Conservation (phyloP, 305 asterid genomes). For the Fraxinus paxiana region DNA sequence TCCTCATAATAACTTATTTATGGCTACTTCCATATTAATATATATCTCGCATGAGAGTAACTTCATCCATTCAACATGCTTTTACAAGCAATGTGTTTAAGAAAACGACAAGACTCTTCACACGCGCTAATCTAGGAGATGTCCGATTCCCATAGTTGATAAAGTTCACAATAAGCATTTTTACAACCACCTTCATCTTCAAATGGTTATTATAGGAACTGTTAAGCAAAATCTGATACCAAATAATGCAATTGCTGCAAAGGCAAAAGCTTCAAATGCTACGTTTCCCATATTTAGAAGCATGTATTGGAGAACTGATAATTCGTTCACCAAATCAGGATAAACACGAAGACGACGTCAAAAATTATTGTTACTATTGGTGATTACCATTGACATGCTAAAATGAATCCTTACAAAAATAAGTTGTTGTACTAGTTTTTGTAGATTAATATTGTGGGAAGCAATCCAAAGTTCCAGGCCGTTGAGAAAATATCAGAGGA, state of each 20-base stretch:
- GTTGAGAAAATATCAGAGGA: not conserved
- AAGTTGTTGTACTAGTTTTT: not conserved
- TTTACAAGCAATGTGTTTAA: not conserved
- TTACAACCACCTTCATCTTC: not conserved
- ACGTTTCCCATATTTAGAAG: not conserved
- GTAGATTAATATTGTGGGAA: not conserved
- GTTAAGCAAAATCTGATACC: not conserved
- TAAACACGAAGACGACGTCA: not conserved
- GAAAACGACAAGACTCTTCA: not conserved
- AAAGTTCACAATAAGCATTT: not conserved
- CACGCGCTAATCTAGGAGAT: not conserved
- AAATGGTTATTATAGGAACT: not conserved
- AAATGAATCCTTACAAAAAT: not conserved
- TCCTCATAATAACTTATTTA: not conserved
- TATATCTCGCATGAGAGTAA: not conserved
- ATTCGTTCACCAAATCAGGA: not conserved
- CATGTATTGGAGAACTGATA: not conserved
- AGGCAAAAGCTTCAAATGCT: not conserved
- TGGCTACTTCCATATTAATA: not conserved
- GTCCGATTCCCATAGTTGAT: not conserved
- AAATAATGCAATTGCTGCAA: not conserved
- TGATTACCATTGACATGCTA: not conserved
- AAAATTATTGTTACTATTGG: not conserved
- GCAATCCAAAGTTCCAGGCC: not conserved
- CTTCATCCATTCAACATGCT: not conserved